Evolutionary conservation across 208 protist genomes (phyloP), one percentile per base, ranked within the genome.

Genomic region (Blastocrithidia nonstop): DNA sequence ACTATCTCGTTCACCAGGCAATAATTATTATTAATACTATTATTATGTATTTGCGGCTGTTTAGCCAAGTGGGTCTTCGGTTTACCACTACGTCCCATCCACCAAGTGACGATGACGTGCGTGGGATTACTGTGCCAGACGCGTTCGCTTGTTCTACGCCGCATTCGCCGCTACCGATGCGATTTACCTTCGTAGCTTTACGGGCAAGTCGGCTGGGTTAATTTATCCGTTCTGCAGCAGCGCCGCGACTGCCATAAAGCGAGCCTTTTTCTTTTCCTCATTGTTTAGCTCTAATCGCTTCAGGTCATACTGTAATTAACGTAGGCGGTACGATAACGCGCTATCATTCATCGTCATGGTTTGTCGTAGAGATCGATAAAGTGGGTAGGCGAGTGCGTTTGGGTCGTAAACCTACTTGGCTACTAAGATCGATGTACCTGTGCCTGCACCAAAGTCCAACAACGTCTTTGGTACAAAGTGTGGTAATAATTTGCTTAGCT

Each of bases 331-430:
- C 19, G 27, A 32, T 39, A 66, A 44, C 6, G 74, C 47, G 31
- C 67, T 71, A 40, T 62, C 61, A 50, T 91, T 91, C 29, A 61
- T 35, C 4, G 66, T 73, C 70, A 86, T 84, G 7, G 82, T 88
- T 58, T 88, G 82, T 4, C 82, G 72, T 40, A 87, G 28, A 8
- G 75, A 85, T 9, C 75, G 74, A 49, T 86, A 86, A 25, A 89
- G 66, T n/a, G 80, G 80, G 62, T 85, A 87, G 43, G 71, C 71
- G n/a, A 91, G 59, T 8, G 71, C 44, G 20, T 67, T 70, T 1
- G 82, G 82, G 62, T 91, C 82, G 59, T 84, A 91, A 47, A 88
- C 77, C 59, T 91, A 76, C 64, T 91, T 91, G 27, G 77, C 74
- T 2, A 81, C 82, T 13, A 91, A 58, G 38, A 85, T 81, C 17